A percentile compares a stretch with the other conserved stretches of the same genome.
phyloP scores from a whole-genome alignment of 2,329 filamentous ascomycete species.

The Penicillium sp. region DNA sequence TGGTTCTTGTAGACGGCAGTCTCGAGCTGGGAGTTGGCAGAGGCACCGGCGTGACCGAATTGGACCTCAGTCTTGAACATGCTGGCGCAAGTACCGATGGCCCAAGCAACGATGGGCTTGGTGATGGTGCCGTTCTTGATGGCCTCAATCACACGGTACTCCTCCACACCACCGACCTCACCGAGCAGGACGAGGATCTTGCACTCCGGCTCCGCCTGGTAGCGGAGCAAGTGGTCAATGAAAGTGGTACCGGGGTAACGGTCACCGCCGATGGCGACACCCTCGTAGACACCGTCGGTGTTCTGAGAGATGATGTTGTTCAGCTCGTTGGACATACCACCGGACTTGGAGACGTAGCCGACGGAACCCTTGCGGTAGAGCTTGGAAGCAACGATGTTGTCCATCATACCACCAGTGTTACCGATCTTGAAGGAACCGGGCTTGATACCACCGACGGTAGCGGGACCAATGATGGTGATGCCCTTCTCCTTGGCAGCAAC shows the following conservation, averaged over 20 bases:
- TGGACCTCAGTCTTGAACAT: constrained; percentile 99
- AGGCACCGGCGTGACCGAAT: constrained; percentile 97
- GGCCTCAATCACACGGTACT: constrained; percentile 99
- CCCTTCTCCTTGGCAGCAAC: constrained; percentile 98
- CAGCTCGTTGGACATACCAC: constrained; percentile 99
- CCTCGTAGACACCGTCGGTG: constrained; percentile 98
- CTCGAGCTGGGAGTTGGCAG: constrained; percentile 99
- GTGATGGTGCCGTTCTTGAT: constrained; percentile 93
- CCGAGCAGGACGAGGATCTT: constrained; percentile 95
- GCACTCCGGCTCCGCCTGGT: constrained; percentile 94
- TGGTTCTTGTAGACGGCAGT: constrained; percentile 97
- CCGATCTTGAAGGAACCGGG: constrained; percentile 99
- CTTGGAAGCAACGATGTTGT: constrained; percentile 99
- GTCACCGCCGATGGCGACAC: constrained; percentile 98
- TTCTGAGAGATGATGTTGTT: constrained; percentile 99
- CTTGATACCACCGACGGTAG: constrained; percentile 99
- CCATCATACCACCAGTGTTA: constrained; percentile 99
- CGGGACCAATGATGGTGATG: constrained; percentile 97
- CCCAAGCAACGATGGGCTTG: constrained; percentile 99
- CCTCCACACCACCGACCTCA: constrained; percentile 98
- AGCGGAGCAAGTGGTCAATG: constrained; percentile 96
- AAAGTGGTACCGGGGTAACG: constrained; percentile 98
- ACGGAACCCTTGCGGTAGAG: constrained; percentile 99
- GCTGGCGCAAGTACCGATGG: constrained; percentile 97
- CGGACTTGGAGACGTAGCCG: constrained; percentile 99